Evolutionary conservation across 2,329 filamentous ascomycete species (phyloP).

Genomic region (Verticillium dahliae): DNA sequence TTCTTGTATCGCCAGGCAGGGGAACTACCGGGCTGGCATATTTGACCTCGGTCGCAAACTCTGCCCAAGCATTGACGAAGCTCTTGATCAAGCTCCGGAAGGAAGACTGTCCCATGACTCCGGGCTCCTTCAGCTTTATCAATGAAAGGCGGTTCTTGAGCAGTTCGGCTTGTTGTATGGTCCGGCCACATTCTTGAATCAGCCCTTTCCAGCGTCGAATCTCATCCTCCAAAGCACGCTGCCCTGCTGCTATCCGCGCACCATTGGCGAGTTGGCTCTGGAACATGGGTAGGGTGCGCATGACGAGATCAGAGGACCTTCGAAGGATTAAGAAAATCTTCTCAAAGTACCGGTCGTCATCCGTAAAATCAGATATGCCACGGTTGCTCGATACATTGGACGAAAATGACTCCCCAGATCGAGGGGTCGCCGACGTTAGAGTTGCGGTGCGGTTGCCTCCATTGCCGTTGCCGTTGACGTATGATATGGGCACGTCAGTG

Average conservation of each 20-base stretch:
- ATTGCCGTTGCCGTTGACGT: conserved; percentile 42
- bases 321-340: conserved; percentile 72
- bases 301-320: conserved; percentile 65
- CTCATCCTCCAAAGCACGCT: conserved; percentile 51
- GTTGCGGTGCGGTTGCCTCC: conserved; percentile 39
- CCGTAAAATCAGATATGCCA: conserved; percentile 53
- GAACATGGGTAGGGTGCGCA: conserved; percentile 64
- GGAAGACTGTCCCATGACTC: conserved; percentile 54
- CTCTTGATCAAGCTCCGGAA: conserved; percentile 69
- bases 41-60: conserved; percentile 57
- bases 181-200: conserved; percentile 63
- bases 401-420: conserved; percentile 75
- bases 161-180: conserved; percentile 66
- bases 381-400: conserved; percentile 46
- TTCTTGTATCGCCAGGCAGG: conserved; percentile 61
- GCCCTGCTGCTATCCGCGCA: conserved; percentile 56
- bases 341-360: conserved; percentile 78
- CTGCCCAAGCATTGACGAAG: conserved; percentile 65
- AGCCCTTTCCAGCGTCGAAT: conserved; percentile 63
- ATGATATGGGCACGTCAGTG: conserved; percentile 45
- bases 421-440: conserved; percentile 60
- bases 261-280: conserved; percentile 59
- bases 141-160: conserved; percentile 67
- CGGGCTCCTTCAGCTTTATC: conserved; percentile 81
- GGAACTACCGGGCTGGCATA: conserved; percentile 42